Base-by-base conservation (phyloP, 2,329 filamentous ascomycete species). In the Pyricularia sp. region DNA sequence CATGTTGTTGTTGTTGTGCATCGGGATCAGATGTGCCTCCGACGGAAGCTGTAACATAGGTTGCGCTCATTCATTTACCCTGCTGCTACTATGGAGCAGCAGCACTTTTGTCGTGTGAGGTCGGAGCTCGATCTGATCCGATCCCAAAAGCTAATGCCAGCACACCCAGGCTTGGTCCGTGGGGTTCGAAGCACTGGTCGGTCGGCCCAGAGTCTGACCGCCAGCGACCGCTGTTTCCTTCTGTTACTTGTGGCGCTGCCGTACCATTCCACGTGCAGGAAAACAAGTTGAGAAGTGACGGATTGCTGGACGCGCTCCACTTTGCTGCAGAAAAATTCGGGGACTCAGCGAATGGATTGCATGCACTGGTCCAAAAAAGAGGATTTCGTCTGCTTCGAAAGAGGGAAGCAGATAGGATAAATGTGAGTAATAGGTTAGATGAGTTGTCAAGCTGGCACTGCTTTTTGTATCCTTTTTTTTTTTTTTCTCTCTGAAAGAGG, bases 1-100 rank as follows among this genome's bases (percentile, higher is more conserved):
- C 12, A 16, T 35, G 12, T 35, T 35, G 33, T 16, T 59, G 60
- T 44, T 64, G 8, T 60, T n/a, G 53, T 57, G 22, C 53, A 57
- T 57, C 53, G 22, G 53, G 53, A 57, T 57, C 53, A 57, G 53
- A 31, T 31, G 28, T 61, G 60, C 60, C 60, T 35, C 60, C 28
- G 60, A 49, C 62, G 44, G 62, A 35, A 31, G 60, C 60, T 49
- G 62, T 28, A 16, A 53, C 33, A 44, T 26, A 57, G 22, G 53
- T 30, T 44, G 33, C 35, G 62, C 62, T 63, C 62, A 63, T 63
- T 63, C 44, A 53, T 40, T 30, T 57, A 57, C 53, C 53, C 53
- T 57, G 53, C 53, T 57, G 53, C 53, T 7, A 57, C 53, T 28
- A 57, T 24, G 53, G 53, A 57, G 53, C 53, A 57, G 49, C 49